Evolutionary conservation across 2,329 filamentous ascomycete species (phyloP), one percentile per base, ranked within the genome.

Genomic region (Aureobasidium sp.): DNA sequence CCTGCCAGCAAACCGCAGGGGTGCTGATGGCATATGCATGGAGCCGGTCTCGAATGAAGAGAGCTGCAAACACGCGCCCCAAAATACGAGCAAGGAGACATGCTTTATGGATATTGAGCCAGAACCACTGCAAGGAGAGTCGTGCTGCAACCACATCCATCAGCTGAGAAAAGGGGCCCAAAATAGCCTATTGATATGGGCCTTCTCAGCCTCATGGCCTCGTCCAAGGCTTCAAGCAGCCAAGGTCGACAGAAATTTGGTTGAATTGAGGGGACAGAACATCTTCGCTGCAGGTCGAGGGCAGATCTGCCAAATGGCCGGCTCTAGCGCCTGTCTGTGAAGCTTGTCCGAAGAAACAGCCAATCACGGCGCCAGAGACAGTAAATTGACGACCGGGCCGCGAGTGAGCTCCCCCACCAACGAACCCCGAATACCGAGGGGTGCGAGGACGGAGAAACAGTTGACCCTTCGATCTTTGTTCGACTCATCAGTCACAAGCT

Each of bases 381-480:
- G 51, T 55, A 25, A 55, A 55, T 55, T 55, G 37, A 55, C 41
- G 31, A 20, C 31, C 31, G 37, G 31, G 15, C 51, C 51, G 51
- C 36, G 37, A 42, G 29, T 37, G 37, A 55, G 51, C 51, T 55
- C 41, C 53, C 53, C 53, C 53, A 57, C 53, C 53, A 57, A 57
- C 25, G 12, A 27, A 55, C 52, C 52, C 52, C 52, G 52, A 41
- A 55, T 22, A 55, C 53, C 53, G 53, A 57, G 53, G 39, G 41
- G 27, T 48, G 27, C 36, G 20, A 53, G 25, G 37, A 57, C 53
- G 53, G 41, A 57, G 41, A 31, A 34, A 57, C 39, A 45, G 39
- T 44, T 45, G 39, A 44, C 39, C 36, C 37, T 57, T 34, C n/a
- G 15, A 27, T 36, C 8, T 55, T n/a, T 44, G 39, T 34, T 34